A percentile compares a stretch with the other conserved stretches of the same genome.
Conservation (phyloP, 164 flowering plant genomes). For the Umbilicus rupestris region DNA sequence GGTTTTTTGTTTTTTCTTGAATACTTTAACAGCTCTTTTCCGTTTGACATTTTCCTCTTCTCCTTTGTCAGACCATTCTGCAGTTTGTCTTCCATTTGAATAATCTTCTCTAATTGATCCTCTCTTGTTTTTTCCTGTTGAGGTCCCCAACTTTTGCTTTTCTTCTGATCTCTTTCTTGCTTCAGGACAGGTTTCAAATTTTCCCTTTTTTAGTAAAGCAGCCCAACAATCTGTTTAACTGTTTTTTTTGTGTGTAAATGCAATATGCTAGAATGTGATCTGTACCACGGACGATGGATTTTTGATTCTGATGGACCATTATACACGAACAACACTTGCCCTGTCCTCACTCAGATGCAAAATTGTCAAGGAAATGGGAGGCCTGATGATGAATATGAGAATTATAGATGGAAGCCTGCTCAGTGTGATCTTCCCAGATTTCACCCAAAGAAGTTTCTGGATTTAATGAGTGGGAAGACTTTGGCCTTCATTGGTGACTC, state of each 20-base stretch:
- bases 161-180: no score
- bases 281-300: conserved; percentile 72
- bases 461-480: conserved; percentile 88
- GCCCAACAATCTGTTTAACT: not conserved
- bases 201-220: no score
- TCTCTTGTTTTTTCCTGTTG: no score
- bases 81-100: no score
- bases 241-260: not conserved
- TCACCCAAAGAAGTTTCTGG: conserved; percentile 68
- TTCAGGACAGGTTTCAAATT: no score
- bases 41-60: no score
- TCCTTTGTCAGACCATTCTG: no score
- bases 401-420: conserved; percentile 89
- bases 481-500: conserved; percentile 92
- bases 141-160: no score
- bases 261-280: conserved; percentile 50
- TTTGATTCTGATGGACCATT: conserved; percentile 62
- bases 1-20: no score
- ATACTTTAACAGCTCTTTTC: no score
- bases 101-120: no score
- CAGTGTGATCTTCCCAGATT: conserved; percentile 83
- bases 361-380: conserved; percentile 97
- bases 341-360: conserved; percentile 85
- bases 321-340: conserved; percentile 80
- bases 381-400: conserved; percentile 86